Base-by-base conservation (phyloP, 2,329 filamentous ascomycete species). In the Claviceps maximensis region DNA sequence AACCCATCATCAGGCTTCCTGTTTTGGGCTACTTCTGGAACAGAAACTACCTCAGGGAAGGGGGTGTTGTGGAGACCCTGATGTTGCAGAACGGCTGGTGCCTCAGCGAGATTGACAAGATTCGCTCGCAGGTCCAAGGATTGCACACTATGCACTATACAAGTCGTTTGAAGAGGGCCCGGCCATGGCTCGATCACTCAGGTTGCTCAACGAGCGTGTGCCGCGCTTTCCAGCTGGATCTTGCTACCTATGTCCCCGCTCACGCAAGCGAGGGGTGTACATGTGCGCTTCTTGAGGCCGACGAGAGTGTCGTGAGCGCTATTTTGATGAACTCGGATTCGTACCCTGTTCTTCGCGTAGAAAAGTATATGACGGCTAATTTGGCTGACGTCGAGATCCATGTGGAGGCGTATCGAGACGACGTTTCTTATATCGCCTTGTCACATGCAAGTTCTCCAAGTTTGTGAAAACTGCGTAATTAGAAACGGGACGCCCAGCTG, bases 41-140 rank as follows among this genome's bases (percentile, higher is more conserved):
- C 47, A 52, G 54, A 12, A 47, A 57, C 21, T 61, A 60, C 36
- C 42, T 63, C 2, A 42, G 38, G 0, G 47, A 44, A 0, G 58
- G 58, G 5, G 53, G 60, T 2, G 47, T 50, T 4, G 54, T 63
- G 1, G 60, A 64, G 50, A 45, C 25, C 9, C 56, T 55, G 23
- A 67, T 68, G 65, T 53, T 61, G 19, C 42, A 51, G 6, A 47
- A 54, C 29, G 65, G 65, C 1, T 68, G 66, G 66, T 68, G 65
- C 49, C 58, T 55, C 1, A 67, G 65, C 42, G 65, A 67, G 54
- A 58, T 67, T 17, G 59, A 59, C 31, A 63, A 60, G 58, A 60
- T 60, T 12, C 57, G 57, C 17, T 55, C 50, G 7, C 59, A 57
- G 23, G 63, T 57, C 8, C 55, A 57, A 13, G 59, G 58, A 2